phyloP scores from a whole-genome alignment of 441 rosid species.

The Arabidopsis lyrata region DNA sequence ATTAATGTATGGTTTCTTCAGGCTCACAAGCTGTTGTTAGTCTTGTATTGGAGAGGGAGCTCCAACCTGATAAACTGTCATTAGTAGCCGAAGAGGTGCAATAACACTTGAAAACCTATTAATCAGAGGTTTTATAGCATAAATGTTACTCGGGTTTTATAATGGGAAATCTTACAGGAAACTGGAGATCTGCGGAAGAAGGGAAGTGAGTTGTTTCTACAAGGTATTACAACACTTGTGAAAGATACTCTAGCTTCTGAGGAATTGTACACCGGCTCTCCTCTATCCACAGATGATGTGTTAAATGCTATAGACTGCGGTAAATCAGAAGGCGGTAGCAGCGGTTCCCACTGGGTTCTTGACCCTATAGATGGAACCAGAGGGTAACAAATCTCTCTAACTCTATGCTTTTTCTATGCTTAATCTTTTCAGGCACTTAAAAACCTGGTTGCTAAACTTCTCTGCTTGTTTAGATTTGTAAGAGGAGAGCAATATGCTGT shows the following conservation, averaged over 20 bases:
- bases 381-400: slow-evolving; percentile 62
- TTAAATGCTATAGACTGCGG: slow-evolving; percentile 81
- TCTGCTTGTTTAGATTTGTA: slow-evolving; percentile 61
- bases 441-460: not conserved
- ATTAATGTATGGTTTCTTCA: slow-evolving; percentile 42
- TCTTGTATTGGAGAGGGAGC: slow-evolving; percentile 73
- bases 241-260: slow-evolving; percentile 73
- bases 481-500: slow-evolving; percentile 97
- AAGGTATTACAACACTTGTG: slow-evolving; percentile 76
- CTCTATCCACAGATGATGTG: slow-evolving; percentile 70
- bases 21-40: slow-evolving; percentile 95
- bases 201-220: slow-evolving; percentile 59
- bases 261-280: slow-evolving; percentile 53
- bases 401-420: not conserved
- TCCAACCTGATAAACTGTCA: slow-evolving; percentile 71
- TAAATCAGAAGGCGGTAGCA: slow-evolving; percentile 87
- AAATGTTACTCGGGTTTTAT: slow-evolving; percentile 18
- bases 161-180: slow-evolving; percentile 58
- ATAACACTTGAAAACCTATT: slow-evolving; percentile 17
- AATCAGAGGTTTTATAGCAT: not conserved
- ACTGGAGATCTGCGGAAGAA: slow-evolving; percentile 74
- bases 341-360: slow-evolving; percentile 92
- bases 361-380: slow-evolving; percentile 98
- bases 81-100: slow-evolving; percentile 95
- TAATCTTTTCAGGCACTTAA: slow-evolving; percentile 6